Percentiles rank a stretch among this genome's conserved stretches.
phyloP scores from a whole-genome alignment of 2,329 filamentous ascomycete genomes.

The Aureobasidium zeae region DNA sequence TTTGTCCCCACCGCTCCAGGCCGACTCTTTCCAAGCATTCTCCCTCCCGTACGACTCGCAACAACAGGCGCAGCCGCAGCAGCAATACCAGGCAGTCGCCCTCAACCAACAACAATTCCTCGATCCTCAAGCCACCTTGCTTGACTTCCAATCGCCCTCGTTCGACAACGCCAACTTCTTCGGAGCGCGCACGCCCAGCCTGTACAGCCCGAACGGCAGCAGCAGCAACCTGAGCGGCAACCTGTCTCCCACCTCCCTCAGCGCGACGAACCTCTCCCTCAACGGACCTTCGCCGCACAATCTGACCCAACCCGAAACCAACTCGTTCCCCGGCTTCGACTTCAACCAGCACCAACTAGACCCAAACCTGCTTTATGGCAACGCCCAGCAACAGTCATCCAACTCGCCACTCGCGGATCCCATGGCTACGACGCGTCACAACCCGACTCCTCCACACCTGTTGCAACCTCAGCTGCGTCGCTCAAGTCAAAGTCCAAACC shows the following conservation, averaged over 20 bases:
- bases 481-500: slow-evolving; percentile 45
- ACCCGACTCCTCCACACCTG: slow-evolving; percentile 48
- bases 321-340: slow-evolving; percentile 49
- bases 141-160: slow-evolving; percentile 3
- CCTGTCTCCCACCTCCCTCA: slow-evolving; percentile 27
- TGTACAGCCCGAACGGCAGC: slow-evolving; percentile 26
- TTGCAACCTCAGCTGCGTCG: slow-evolving; percentile 44
- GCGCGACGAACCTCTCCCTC: slow-evolving; percentile 24
- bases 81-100: background rate
- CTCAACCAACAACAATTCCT: slow-evolving; percentile 14
- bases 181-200: slow-evolving; percentile 23
- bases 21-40: slow-evolving; percentile 9
- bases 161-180: slow-evolving; percentile 34
- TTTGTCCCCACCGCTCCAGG: slow-evolving; percentile 1
- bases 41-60: slow-evolving; percentile 5
- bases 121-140: slow-evolving; percentile 15
- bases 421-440: slow-evolving; percentile 42
- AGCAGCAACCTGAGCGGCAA: slow-evolving; percentile 32
- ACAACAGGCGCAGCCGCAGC: slow-evolving; percentile 1
- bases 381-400: slow-evolving; percentile 36
- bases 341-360: slow-evolving; percentile 49
- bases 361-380: slow-evolving; percentile 49
- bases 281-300: slow-evolving; percentile 19
- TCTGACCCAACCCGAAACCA: slow-evolving; percentile 24
- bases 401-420: slow-evolving; percentile 40